Evolutionary conservation across 176 grass and related monocot genomes (phyloP), one percentile per base, ranked within the genome.

Genomic region (Canna indica): DNA sequence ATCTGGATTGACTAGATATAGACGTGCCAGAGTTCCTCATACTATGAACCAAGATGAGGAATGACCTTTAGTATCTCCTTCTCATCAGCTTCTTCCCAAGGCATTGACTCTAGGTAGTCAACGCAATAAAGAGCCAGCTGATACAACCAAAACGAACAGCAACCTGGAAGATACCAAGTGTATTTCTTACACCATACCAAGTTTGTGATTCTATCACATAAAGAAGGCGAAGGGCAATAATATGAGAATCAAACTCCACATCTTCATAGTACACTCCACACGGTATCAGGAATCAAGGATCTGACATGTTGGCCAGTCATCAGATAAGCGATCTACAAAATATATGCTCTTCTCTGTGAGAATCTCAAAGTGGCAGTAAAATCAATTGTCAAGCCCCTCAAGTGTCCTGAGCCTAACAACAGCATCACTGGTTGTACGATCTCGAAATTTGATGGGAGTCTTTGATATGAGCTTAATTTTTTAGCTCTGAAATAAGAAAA

Each of bases 221-320:
- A 47, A 92, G 82, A 70, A 85, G 77, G 62, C 88, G 88, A 70
- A 97, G 82, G 48, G 32, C 75, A 77, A 47, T 83, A 41, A 97
- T 81, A 78, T 97, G 66, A 67, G 79, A 77, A 77, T 90, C 87
- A 69, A 91, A 88, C 41, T 97, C 86, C 12, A 36, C 68, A 67
- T 92, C 84, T 36, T 71, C 24, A 64, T 89, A 92, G 57, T 87
- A 71, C 50, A 92, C 89, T 52, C 94, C 59, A 92, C 86, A 67
- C 77, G 83, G 72, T 92, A 87, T 24, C 89, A 84, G 0, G 89
- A 92, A 70, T 85, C 88, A 46, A 97, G 86, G 56, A 97, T 97
- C 79, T 97, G 94, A 83, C 86, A 92, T 20, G 94, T 97, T 13
- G 89, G 89, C 89, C 94, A 97, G 74, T 80, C 80, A 57, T 92